Evolutionary conservation across 192 early-diverging fungal species (phyloP).

Genomic region (Linnemannia exigua): DNA sequence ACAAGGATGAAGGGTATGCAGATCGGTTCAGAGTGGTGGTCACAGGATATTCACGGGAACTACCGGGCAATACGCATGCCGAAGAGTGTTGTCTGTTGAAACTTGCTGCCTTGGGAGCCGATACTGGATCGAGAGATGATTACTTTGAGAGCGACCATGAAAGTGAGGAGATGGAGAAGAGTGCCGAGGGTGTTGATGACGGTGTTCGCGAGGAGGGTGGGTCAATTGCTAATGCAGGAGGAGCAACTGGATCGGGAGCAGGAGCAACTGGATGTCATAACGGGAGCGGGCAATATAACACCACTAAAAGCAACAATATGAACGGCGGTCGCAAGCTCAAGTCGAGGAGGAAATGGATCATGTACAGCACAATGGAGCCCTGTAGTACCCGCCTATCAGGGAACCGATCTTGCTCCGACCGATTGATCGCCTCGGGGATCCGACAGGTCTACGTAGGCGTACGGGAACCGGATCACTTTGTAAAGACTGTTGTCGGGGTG

Average conservation of each 20-base stretch:
- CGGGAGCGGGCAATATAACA: background rate
- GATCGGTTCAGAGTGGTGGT: slow-evolving; percentile 70
- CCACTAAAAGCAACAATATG: background rate
- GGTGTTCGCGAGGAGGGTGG: background rate
- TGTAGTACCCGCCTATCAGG: slow-evolving; percentile 83
- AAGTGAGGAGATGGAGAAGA: background rate
- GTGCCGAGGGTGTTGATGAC: too few relatives aligned
- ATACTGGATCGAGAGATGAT: slow-evolving; percentile 4
- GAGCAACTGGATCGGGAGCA: background rate
- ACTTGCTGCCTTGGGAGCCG: slow-evolving; percentile 48
- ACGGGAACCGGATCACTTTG: slow-evolving; percentile 89
- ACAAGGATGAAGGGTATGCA: slow-evolving; percentile 12
- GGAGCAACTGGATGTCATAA: background rate
- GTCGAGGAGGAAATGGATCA: slow-evolving; percentile 67
- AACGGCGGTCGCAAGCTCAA: background rate
- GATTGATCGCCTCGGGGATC: slow-evolving; percentile 80
- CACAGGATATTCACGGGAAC: slow-evolving; percentile 93
- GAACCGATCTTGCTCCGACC: slow-evolving; percentile 80
- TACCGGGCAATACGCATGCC: slow-evolving; percentile 97
- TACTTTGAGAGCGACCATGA: background rate
- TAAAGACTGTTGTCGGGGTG: slow-evolving; percentile 82
- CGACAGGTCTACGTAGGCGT: slow-evolving; percentile 87
- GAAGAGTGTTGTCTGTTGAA: slow-evolving; percentile 92
- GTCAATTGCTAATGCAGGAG: background rate
- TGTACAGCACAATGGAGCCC: slow-evolving; percentile 99